Conservation (phyloP, 352 stramenopile genomes). For the Phytophthora cactorum region DNA sequence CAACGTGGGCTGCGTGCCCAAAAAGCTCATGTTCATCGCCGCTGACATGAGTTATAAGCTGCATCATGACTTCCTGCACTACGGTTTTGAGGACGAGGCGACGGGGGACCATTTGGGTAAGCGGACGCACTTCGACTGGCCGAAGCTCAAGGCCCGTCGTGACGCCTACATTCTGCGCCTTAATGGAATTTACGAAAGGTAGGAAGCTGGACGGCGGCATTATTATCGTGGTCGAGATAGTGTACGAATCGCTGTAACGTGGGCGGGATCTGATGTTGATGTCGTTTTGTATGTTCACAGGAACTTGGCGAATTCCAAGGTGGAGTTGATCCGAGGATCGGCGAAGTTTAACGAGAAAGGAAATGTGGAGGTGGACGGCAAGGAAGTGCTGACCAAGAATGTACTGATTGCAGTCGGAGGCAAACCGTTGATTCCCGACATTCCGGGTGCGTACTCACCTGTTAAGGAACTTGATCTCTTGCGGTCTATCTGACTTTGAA, state of each 20-base stretch:
- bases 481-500: not conserved
- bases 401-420: constrained; percentile 72
- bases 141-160: constrained; percentile 90
- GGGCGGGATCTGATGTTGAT: constrained; percentile 1
- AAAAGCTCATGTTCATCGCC: constrained; percentile 98
- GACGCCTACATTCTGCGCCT: constrained; percentile 96
- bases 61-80: constrained; percentile 59
- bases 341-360: constrained; percentile 85
- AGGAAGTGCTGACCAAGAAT: constrained; percentile 59
- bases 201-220: not conserved
- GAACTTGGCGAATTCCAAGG: constrained; percentile 91
- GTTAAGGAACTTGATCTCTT: not conserved
- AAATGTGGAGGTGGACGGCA: constrained; percentile 83
- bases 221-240: not conserved
- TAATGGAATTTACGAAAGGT: constrained; percentile 96
- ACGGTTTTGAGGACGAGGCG: constrained; percentile 60
- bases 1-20: constrained; percentile 99
- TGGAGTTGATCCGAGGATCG: constrained; percentile 90
- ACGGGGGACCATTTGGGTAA: constrained; percentile 45
- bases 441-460: constrained; percentile 40
- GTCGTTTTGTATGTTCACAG: constrained; percentile 25
- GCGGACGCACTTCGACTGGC: constrained; percentile 88
- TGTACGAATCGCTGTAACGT: too few relatives aligned
- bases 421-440: constrained; percentile 61
- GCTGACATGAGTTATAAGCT: constrained; percentile 68